Base-by-base conservation (phyloP, 73 alveolate species). In the Paramecium sonneborni region DNA sequence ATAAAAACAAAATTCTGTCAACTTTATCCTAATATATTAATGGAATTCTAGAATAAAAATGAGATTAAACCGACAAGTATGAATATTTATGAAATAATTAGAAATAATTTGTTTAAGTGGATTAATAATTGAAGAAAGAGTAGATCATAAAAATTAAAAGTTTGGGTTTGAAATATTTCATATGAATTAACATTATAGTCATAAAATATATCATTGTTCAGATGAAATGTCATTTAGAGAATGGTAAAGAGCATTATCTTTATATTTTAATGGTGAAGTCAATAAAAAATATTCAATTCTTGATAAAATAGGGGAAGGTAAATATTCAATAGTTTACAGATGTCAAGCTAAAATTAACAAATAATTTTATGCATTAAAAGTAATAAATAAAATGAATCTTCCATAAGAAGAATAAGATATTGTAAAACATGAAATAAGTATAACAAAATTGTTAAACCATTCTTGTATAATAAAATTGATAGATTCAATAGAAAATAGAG, bases 181-280 rank as follows among this genome's bases (percentile, higher is more conserved):
- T 37, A 39, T 14, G 34, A 28, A 74, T 28, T 12, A 74, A 37
- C 21, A 74, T 34, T 74, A 74, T 39, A 37, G 14, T 32, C 35
- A 34, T 37, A 74, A 39, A 18, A 23, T 37, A 6, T 74, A 74
- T 74, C 87, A 74, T 37, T 74, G 87, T 21, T 74, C 28, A 35
- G 87, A 74, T 74, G 32, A 37, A 37, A 74, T 12, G 44, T 34
- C 55, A 21, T 39, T 37, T 20, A 18, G 67, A 37, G 87, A 74
- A 35, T 74, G 87, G 87, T n/a, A 37, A 74, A 10, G 37, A 37
- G 87, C 67, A 35, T 37, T 74, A 6, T 37, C 46, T 15, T 14
- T 41, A 23, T 79, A 39, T 79, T 79, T 74, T 74, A 74, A 39
- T 74, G 87, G 87, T n/a, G 87, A 74, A 74, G 44, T 74, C 7